Percentiles rank a stretch among this genome's conserved stretches.
phyloP scores from a whole-genome alignment of 2,329 filamentous ascomycete species.

The Aspergillus arachidicola region DNA sequence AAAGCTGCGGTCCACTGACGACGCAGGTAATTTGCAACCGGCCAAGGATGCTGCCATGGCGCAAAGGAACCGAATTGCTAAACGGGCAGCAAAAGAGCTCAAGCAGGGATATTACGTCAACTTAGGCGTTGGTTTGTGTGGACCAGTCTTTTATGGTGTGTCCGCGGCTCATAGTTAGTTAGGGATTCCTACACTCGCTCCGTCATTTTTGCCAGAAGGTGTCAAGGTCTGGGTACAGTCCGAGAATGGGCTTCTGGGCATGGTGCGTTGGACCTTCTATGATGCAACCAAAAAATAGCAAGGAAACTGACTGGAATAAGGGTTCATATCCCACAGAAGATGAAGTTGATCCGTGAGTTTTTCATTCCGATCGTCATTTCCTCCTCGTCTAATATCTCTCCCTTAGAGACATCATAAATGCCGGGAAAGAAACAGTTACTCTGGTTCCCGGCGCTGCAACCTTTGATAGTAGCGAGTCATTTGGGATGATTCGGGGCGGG shows the following conservation, averaged over 20 bases:
- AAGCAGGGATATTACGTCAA: constrained; percentile 56
- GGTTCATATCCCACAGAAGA: constrained; percentile 75
- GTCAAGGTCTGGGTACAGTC: constrained; percentile 81
- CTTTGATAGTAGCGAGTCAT: constrained; percentile 80
- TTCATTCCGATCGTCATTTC: neutral
- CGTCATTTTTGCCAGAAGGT: constrained; percentile 69
- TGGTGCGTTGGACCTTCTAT: constrained; percentile 41
- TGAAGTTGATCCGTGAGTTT: constrained; percentile 63
- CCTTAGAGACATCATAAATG: constrained; percentile 73
- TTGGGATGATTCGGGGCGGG: constrained; percentile 83
- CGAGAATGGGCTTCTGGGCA: constrained; percentile 83
- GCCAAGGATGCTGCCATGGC: constrained; percentile 35
- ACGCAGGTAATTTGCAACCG: constrained; percentile 41
- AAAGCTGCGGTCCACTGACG: constrained; percentile 54
- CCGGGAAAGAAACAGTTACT: constrained; percentile 85
- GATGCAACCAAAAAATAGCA: neutral
- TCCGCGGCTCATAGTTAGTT: constrained; percentile 3
- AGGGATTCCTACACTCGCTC: constrained; percentile 84
- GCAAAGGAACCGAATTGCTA: constrained; percentile 66
- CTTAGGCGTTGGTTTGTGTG: constrained; percentile 34
- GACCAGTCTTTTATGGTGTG: neutral
- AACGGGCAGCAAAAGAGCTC: constrained; percentile 76
- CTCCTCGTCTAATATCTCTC: neutral
- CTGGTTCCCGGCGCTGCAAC: constrained; percentile 73
- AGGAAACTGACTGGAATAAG: constrained; percentile 21